Evolutionary conservation across 1,284 basidiomycete genomes (phyloP).

Genomic region (Puccinia polysora): DNA sequence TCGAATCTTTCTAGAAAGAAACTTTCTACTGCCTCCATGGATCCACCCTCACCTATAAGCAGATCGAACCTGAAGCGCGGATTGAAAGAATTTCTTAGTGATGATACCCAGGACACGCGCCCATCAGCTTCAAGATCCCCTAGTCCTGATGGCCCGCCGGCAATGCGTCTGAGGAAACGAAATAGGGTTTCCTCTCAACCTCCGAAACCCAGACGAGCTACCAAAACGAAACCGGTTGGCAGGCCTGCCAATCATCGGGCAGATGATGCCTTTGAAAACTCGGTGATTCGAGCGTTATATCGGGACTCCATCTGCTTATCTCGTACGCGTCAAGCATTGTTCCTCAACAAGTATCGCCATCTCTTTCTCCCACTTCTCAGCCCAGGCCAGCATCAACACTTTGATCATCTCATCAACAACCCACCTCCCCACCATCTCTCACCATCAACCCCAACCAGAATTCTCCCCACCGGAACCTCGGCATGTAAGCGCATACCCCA

Average conservation of each 20-base stretch:
- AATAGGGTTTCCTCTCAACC: not conserved
- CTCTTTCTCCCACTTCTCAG: not conserved
- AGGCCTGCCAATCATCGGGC: no score
- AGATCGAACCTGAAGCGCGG: no score
- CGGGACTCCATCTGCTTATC: not conserved
- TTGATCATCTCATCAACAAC: not conserved
- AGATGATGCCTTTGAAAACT: no score
- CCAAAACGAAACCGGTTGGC: no score
- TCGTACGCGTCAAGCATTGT: not conserved
- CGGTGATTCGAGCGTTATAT: not conserved
- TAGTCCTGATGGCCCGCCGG: not conserved
- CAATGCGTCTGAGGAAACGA: not conserved
- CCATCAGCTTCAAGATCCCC: no score
- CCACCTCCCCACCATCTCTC: not conserved
- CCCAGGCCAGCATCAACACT: not conserved
- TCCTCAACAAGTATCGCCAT: not conserved
- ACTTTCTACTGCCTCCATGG: no score
- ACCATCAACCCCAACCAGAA: not conserved
- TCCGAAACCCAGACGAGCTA: not conserved
- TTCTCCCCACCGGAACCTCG: not conserved
- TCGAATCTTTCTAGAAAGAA: no score
- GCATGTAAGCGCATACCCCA: conserved; percentile 12
- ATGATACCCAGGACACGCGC: no score
- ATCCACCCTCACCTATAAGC: no score
- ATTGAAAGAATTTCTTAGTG: no score